Percentiles rank a stretch among this genome's conserved stretches.
These are phyloP conservation scores for Nakataea oryzae DNA, from an alignment of 2,329 filamentous ascomycete genomes.

Conservation along the genomic window DNA sequence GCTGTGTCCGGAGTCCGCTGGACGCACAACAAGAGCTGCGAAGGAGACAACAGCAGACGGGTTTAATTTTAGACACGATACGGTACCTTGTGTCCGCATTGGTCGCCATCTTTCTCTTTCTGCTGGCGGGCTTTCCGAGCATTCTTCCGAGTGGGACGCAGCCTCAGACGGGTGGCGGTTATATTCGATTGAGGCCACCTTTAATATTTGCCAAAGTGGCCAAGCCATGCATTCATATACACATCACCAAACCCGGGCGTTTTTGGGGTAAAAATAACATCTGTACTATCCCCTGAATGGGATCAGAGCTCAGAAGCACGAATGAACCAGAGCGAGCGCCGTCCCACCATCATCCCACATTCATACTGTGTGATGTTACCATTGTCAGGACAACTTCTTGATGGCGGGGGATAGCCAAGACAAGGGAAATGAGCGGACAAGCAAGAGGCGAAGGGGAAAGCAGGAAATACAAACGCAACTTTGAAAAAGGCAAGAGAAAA, in stretches of 20 bases:
- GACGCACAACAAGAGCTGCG: too few species aligned
- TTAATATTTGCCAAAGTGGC: constrained; percentile 4
- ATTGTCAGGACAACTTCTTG: not conserved
- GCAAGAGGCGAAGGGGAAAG: not conserved
- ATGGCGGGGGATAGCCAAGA: not conserved
- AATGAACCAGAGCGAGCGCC: not conserved
- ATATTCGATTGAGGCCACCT: not conserved
- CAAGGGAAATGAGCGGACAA: not conserved
- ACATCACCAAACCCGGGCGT: not conserved
- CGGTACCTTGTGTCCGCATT: too few species aligned
- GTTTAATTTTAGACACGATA: not conserved
- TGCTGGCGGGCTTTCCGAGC: not conserved
- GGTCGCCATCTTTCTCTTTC: not conserved
- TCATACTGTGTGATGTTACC: not conserved
- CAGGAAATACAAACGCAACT: not conserved
- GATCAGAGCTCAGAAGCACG: not conserved
- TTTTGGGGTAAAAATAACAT: not conserved
- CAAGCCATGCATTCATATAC: not conserved
- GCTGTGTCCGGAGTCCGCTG: not conserved
- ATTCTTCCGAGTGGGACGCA: not conserved
- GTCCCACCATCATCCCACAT: not conserved
- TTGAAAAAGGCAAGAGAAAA: not conserved
- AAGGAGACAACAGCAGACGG: not conserved
- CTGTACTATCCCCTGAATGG: not conserved
- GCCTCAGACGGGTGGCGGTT: not conserved